A percentile compares a stretch with the other conserved stretches of the same genome.
Conservation (phyloP, 2,329 filamentous ascomycete species). For the Tolypocladium endophyticum region DNA sequence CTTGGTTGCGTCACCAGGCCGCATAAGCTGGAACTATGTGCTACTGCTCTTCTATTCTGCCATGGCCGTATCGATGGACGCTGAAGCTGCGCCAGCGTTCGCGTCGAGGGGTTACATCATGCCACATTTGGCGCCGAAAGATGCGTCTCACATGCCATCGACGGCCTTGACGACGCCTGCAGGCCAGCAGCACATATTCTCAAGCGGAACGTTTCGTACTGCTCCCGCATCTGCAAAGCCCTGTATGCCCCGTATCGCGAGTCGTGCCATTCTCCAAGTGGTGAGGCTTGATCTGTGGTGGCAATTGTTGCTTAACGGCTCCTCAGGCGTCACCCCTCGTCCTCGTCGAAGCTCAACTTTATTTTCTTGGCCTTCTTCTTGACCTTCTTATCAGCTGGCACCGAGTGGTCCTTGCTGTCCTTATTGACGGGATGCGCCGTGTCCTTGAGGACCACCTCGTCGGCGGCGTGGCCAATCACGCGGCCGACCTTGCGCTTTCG, state of each 20-base stretch:
- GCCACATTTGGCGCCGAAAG: neutral
- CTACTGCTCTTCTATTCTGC: neutral
- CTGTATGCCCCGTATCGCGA: neutral
- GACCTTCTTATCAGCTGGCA: slow-evolving; percentile 18
- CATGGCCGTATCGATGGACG: neutral
- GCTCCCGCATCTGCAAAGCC: neutral
- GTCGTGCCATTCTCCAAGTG: neutral
- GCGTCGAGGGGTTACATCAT: neutral
- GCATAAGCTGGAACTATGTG: neutral
- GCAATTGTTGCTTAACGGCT: neutral
- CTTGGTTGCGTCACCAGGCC: neutral
- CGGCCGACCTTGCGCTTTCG: slow-evolving; percentile 44
- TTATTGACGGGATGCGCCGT: slow-evolving; percentile 5
- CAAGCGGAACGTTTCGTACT: neutral
- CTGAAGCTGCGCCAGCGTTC: neutral
- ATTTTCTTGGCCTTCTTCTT: slow-evolving; percentile 54
- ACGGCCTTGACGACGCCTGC: neutral
- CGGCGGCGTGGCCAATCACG: slow-evolving; percentile 22
- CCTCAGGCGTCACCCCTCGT: slow-evolving; percentile 31
- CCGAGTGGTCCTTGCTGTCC: slow-evolving; percentile 5
- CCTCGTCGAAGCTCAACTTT: slow-evolving; percentile 57
- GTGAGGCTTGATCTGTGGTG: neutral
- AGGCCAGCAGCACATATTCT: neutral
- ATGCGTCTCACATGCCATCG: neutral
- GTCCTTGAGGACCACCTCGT: slow-evolving; percentile 10